Evolutionary conservation across 331 rosid genomes (phyloP).

Genomic region (Pyracantha coccinea): DNA sequence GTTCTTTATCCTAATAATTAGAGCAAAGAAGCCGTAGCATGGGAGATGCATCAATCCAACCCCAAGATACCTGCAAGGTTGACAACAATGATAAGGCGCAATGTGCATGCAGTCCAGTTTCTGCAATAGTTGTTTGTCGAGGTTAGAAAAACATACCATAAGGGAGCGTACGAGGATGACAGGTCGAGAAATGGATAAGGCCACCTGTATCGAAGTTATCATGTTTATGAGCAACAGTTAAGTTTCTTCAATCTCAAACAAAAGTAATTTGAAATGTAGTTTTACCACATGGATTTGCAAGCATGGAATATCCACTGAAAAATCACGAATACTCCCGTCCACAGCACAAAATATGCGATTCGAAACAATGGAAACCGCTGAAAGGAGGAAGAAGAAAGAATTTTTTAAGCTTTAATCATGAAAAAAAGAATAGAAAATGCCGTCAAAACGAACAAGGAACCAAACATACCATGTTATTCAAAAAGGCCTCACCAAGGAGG

Average conservation of each 20-base stretch:
- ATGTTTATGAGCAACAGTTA: not conserved
- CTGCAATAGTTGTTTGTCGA: not conserved
- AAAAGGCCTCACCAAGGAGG: constrained; percentile 71
- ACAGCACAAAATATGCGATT: constrained; percentile 61
- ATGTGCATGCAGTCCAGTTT: not conserved
- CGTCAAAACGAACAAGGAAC: not conserved
- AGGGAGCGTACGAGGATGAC: constrained; percentile 64
- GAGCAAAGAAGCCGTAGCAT: constrained; percentile 53
- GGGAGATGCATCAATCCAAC: constrained; percentile 74
- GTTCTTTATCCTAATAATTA: constrained; percentile 48
- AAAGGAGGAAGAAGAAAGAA: constrained; percentile 12
- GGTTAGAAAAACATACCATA: constrained; percentile 50
- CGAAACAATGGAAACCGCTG: constrained; percentile 92
- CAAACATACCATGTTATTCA: constrained; percentile 71
- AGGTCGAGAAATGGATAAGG: constrained; percentile 89
- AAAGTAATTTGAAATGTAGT: not conserved
- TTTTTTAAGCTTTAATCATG: not conserved
- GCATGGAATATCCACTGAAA: constrained; percentile 83
- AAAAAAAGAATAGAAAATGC: not conserved
- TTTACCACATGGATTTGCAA: constrained; percentile 53
- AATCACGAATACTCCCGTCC: constrained; percentile 61
- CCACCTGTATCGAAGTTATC: constrained; percentile 59
- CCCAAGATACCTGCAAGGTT: constrained; percentile 56
- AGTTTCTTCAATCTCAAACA: not conserved
- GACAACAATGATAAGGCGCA: not conserved